Conservation (phyloP, 2,329 filamentous ascomycete species). For the Monilinia laxa region DNA sequence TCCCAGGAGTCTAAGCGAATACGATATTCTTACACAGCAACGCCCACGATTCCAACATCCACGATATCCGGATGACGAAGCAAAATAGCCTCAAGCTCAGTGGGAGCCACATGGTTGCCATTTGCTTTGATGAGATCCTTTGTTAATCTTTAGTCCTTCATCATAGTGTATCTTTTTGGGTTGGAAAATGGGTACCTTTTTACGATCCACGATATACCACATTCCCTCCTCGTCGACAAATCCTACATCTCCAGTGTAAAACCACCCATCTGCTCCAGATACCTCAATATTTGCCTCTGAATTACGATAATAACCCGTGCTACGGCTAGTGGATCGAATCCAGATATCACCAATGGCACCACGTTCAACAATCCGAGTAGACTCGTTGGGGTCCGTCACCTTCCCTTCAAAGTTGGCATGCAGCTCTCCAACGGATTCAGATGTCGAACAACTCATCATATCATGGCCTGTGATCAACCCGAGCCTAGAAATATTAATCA, state of each 20-base stretch:
- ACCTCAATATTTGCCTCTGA: neutral
- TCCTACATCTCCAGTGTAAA: constrained; percentile 43
- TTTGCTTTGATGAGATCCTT: constrained; percentile 48
- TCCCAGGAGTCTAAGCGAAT: neutral
- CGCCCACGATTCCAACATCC: constrained; percentile 50
- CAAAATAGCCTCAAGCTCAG: constrained; percentile 48
- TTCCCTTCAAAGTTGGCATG: constrained; percentile 12
- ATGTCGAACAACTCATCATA: neutral
- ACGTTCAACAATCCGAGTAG: neutral
- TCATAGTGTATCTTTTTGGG: neutral
- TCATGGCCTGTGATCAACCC: constrained; percentile 4
- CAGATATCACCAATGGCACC: constrained; percentile 1
- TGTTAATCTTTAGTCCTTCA: neutral
- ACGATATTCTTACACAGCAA: constrained; percentile 35
- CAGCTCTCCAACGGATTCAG: neutral
- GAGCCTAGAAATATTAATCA: neutral
- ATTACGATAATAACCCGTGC: neutral
- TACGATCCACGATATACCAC: constrained; percentile 80
- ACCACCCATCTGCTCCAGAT: constrained; percentile 6
- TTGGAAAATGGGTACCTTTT: constrained; percentile 39
- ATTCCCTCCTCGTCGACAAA: constrained; percentile 73
- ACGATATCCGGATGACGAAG: constrained; percentile 44
- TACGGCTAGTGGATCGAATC: neutral
- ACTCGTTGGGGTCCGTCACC: neutral
- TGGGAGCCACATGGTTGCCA: constrained; percentile 51